phyloP scores from a whole-genome alignment of 139 green algal genomes.

The Auxenochlorella pyrenoidosa region DNA sequence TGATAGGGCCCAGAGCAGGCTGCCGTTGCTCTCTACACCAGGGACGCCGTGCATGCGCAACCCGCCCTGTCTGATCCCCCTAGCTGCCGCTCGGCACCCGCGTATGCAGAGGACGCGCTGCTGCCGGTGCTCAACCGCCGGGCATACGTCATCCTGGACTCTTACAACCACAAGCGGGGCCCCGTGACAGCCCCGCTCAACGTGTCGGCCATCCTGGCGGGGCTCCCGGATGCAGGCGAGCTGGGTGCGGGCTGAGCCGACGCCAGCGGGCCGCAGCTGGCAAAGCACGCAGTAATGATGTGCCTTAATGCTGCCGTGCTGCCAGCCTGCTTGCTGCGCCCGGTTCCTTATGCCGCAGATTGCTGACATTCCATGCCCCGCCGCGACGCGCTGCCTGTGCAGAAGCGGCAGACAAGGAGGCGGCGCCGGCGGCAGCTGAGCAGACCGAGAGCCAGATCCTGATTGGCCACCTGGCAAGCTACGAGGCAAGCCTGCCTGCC shows the following conservation, averaged over 20 bases:
- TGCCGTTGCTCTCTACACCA: too few relatives aligned
- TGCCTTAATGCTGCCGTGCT: background rate
- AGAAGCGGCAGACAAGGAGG: background rate
- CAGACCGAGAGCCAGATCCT: slow-evolving; percentile 10
- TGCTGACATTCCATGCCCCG: too few relatives aligned
- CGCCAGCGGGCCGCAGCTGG: too few relatives aligned
- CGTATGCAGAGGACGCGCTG: slow-evolving; percentile 24
- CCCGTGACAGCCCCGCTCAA: slow-evolving; percentile 11
- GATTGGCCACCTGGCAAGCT: slow-evolving; percentile 33
- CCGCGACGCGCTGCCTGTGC: background rate
- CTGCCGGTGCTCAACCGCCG: slow-evolving; percentile 25
- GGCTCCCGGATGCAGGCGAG: slow-evolving; percentile 12
- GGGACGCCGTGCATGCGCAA: too few relatives aligned
- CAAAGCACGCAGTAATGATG: too few relatives aligned
- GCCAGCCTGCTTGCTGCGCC: background rate
- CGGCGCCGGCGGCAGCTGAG: background rate
- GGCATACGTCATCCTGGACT: slow-evolving; percentile 3
- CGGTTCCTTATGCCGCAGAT: background rate
- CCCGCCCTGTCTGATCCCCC: too few relatives aligned
- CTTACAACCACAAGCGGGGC: slow-evolving; percentile 25
- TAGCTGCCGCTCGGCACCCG: too few relatives aligned
- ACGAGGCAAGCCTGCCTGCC: background rate
- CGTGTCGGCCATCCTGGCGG: slow-evolving; percentile 14
- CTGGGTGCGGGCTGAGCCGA: too few relatives aligned
- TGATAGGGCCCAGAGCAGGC: too few relatives aligned